These are phyloP conservation scores for Bolboschoenus planiculmis DNA, from an alignment of 176 grass and related monocot genomes.

Conservation along the genomic window DNA sequence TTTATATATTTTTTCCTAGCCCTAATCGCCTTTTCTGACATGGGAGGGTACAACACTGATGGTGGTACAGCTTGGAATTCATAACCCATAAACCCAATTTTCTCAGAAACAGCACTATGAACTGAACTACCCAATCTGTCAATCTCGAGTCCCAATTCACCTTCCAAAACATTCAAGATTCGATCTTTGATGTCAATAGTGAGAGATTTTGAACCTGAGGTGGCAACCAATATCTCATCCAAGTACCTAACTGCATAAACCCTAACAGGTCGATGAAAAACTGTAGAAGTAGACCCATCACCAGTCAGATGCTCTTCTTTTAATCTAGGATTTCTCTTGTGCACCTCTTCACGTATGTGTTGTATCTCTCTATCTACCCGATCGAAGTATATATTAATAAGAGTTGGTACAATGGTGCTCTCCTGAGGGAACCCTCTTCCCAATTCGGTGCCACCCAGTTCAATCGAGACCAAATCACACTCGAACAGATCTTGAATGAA, in stretches of 20 bases:
- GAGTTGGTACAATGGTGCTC: conserved; percentile 34
- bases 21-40: conserved; percentile 83
- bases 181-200: conserved; percentile 54
- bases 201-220: conserved; percentile 73
- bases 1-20: conserved; percentile 88
- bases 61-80: conserved; percentile 84
- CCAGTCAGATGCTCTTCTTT: conserved; percentile 15
- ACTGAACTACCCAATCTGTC: conserved; percentile 60
- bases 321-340: conserved; percentile 72
- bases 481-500: conserved; percentile 48
- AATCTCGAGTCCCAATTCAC: conserved; percentile 48
- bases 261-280: conserved; percentile 63
- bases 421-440: conserved; percentile 66
- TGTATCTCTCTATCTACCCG: conserved; percentile 59
- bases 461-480: conserved; percentile 38
- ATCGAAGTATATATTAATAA: conserved; percentile 82
- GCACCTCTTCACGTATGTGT: conserved; percentile 59
- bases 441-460: conserved; percentile 59
- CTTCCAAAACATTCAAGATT: conserved; percentile 51
- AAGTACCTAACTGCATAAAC: conserved; percentile 63
- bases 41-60: conserved; percentile 63
- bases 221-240: conserved; percentile 70
- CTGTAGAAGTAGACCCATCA: conserved; percentile 4
- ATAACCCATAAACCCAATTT: conserved; percentile 79
- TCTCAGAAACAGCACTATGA: conserved; percentile 72